Evolutionary conservation across 768 basidiomycete species (phyloP).

Genomic region (Amanita pseudoporphyria): DNA sequence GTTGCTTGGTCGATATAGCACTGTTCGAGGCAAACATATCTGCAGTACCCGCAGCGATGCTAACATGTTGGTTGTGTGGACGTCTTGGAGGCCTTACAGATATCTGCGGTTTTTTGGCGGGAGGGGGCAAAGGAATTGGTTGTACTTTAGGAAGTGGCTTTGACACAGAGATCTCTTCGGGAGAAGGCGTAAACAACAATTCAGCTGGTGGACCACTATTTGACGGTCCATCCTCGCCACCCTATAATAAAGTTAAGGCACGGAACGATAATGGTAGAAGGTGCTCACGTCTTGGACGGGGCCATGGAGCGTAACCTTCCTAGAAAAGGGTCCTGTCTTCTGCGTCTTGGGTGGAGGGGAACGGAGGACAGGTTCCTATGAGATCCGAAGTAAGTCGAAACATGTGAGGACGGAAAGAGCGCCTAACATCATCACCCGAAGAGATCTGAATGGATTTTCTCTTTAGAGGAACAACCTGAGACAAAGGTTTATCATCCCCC

Average conservation of each 20-base stretch:
- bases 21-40: constrained; percentile 17
- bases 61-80: constrained; percentile 15
- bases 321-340: background rate
- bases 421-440: background rate
- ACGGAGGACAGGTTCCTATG: background rate
- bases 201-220: background rate
- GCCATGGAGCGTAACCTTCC: background rate
- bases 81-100: constrained; percentile 13
- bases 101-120: constrained; percentile 6
- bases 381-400: background rate
- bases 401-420: background rate
- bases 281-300: background rate
- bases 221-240: background rate
- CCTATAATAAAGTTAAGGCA: background rate
- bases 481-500: constrained; percentile 11
- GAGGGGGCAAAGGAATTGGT: constrained; percentile 10
- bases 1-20: constrained; percentile 42
- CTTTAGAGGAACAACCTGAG: background rate
- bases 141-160: constrained; percentile 9
- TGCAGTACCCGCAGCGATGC: constrained; percentile 11
- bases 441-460: background rate
- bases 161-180: background rate
- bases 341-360: background rate
- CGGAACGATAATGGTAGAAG: background rate
- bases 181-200: constrained; percentile 3